Evolutionary conservation across 1,284 basidiomycete species (phyloP), one percentile per base, ranked within the genome.

Genomic region (Thecaphora frezii): DNA sequence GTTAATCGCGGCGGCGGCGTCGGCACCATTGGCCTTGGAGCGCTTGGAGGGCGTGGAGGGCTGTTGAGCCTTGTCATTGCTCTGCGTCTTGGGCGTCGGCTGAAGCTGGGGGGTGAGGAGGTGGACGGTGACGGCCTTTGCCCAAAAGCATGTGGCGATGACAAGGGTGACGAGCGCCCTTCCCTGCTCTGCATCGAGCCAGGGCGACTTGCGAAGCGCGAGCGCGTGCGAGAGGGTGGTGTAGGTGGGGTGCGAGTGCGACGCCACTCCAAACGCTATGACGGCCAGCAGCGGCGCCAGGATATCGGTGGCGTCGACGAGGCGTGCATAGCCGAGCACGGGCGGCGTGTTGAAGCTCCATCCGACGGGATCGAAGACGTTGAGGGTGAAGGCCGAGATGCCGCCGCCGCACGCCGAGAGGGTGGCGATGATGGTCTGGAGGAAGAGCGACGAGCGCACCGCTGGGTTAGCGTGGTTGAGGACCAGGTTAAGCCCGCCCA

Each of bases 391-490:
- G 1, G 70, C 70, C 16, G 48, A 41, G 54, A 72, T 71, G 0
- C 70, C 70, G 19, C 72, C 72, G 7, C 70, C 70, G 26, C 60
- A 72, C 16, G 72, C 68, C 4, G 62, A 62, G 42, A 74, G 40
- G 22, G 69, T 72, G 10, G 64, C 72, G 21, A 63, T 46, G 39
- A 73, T 28, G 30, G 73, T 28, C 48, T 72, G 70, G 13, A 71
- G 26, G 37, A 71, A 43, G 38, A 69, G 22, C 14, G 49, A 54
- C n/a, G 22, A 24, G 2, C 59, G 28, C 9, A 50, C 67, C 0
- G 51, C 53, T 0, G 69, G 59, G 21, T 66, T 64, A 25, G 51
- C 41, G 54, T 69, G 61, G 33, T 54, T 51, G 37, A 53, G 45
- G 5, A 66, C 66, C 50, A 71, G 53, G 22, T 53, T 48, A 40